Conservation (phyloP, 192 early-diverging fungal genomes). For the Cladochytrium replicatum region DNA sequence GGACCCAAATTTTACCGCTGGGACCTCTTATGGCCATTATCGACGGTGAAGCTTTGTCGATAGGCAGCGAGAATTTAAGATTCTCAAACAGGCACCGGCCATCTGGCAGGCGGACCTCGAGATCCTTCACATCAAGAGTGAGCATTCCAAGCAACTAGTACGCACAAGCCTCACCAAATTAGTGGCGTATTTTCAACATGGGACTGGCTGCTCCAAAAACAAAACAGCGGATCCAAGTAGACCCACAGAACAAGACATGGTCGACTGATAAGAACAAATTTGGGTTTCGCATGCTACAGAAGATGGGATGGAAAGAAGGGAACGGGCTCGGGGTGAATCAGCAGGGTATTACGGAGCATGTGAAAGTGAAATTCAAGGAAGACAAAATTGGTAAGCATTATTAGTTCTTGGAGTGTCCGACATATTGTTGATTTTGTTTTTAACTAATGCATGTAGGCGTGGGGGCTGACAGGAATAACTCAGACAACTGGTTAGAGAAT, state of each 20-base stretch:
- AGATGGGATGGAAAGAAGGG: constrained; percentile 94
- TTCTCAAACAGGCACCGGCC: too few species aligned
- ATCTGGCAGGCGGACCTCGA: too few species aligned
- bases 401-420: background rate
- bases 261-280: constrained; percentile 65
- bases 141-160: too few species aligned
- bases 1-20: background rate
- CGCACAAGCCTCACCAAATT: too few species aligned
- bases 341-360: constrained; percentile 71
- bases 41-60: constrained; percentile 5
- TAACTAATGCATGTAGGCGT: too few species aligned
- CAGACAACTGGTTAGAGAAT: constrained; percentile 93
- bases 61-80: background rate
- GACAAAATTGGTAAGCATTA: constrained; percentile 60
- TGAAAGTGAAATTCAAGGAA: constrained; percentile 78
- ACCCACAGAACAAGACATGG: constrained; percentile 92
- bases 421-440: too few species aligned
- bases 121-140: too few species aligned
- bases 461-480: constrained; percentile 75
- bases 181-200: constrained; percentile 44
- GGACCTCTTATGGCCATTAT: constrained; percentile 10
- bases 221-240: constrained; percentile 72
- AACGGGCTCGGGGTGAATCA: constrained; percentile 86
- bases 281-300: constrained; percentile 82
- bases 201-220: constrained; percentile 56